These are phyloP conservation scores for Leptomonas seymouri DNA, from an alignment of 208 protist species.

Conservation along the genomic window DNA sequence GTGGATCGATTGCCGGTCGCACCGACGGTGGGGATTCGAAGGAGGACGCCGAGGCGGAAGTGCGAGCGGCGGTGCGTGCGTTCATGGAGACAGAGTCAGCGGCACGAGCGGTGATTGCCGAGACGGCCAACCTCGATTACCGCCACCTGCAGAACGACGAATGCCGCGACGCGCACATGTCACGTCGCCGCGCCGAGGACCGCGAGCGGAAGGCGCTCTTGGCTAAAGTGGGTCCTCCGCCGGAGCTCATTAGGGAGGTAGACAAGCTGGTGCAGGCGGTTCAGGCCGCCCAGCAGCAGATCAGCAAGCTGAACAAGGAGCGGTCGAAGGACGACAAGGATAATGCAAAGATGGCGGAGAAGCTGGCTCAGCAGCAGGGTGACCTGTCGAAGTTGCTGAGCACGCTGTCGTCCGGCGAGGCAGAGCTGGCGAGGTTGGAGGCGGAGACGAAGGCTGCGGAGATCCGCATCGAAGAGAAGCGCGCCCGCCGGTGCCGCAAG, in stretches of 20 bases:
- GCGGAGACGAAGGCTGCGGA: slow-evolving; percentile 42
- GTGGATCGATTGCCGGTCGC: slow-evolving; percentile 14
- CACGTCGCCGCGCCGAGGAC: slow-evolving; percentile 57
- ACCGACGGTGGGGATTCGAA: slow-evolving; percentile 30
- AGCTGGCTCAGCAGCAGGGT: slow-evolving; percentile 51
- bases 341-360: slow-evolving; percentile 35
- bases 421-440: slow-evolving; percentile 41
- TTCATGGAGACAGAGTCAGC: slow-evolving; percentile 14
- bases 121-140: slow-evolving; percentile 20
- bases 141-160: slow-evolving; percentile 58
- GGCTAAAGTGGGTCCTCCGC: slow-evolving; percentile 60
- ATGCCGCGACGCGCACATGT: slow-evolving; percentile 47
- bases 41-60: slow-evolving; percentile 30
- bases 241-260: slow-evolving; percentile 65
- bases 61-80: slow-evolving; percentile 16
- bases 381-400: slow-evolving; percentile 41
- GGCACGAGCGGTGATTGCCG: slow-evolving; percentile 7
- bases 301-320: slow-evolving; percentile 70
- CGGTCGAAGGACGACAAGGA: slow-evolving; percentile 63
- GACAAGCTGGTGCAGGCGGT: slow-evolving; percentile 61
- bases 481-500: slow-evolving; percentile 28
- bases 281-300: slow-evolving; percentile 48
- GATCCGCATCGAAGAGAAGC: slow-evolving; percentile 38
- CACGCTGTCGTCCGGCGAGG: slow-evolving; percentile 21
- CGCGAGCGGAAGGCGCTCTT: slow-evolving; percentile 68